Conservation (phyloP, 805 yeast genomes). For the Cyberlindnera saturnus region DNA sequence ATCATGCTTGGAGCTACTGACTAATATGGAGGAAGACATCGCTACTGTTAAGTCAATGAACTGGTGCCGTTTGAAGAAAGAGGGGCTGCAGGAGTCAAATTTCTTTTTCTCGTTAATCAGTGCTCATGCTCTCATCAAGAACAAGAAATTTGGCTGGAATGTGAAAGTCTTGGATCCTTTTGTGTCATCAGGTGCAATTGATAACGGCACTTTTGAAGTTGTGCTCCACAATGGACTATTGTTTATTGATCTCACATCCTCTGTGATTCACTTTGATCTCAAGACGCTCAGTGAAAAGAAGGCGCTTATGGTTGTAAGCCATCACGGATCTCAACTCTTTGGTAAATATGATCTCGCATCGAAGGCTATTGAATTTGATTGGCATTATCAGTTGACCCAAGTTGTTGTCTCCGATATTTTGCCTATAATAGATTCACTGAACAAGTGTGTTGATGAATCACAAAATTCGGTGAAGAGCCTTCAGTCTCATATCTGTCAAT, state of each 20-base stretch:
- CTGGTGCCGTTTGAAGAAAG: neutral
- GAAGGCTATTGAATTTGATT: neutral
- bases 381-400: slow-evolving; percentile 1
- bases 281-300: neutral
- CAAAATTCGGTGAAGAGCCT: neutral
- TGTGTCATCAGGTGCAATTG: slow-evolving; percentile 2
- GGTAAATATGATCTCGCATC: neutral
- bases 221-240: neutral
- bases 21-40: slow-evolving; percentile 2
- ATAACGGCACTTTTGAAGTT: slow-evolving; percentile 3
- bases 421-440: neutral
- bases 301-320: neutral
- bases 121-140: neutral
- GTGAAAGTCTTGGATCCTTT: slow-evolving; percentile 10
- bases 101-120: slow-evolving; percentile 1
- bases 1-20: slow-evolving; percentile 2
- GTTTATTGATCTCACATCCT: slow-evolving; percentile 1
- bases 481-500: neutral
- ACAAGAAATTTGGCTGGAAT: slow-evolving; percentile 9
- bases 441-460: neutral
- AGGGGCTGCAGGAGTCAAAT: neutral
- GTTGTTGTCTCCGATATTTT: neutral
- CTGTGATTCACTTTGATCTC: neutral
- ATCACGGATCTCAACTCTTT: slow-evolving; percentile 1
- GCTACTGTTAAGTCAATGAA: neutral